A percentile compares a stretch with the other conserved stretches of the same genome.
phyloP scores from a whole-genome alignment of 2,329 filamentous ascomycete species.

The Aspergillus thermomutatus region DNA sequence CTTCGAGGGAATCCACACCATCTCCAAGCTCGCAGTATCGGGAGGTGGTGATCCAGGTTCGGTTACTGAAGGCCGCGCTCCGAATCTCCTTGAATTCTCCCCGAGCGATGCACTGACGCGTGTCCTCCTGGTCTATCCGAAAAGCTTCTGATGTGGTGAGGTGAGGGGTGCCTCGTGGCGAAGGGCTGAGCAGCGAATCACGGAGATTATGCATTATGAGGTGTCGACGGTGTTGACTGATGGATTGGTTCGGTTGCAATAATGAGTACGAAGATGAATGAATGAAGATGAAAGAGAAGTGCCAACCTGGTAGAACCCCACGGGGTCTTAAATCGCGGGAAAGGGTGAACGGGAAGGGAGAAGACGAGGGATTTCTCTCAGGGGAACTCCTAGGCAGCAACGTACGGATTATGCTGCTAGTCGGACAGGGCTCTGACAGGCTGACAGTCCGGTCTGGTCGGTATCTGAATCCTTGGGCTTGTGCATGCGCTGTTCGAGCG shows the following conservation, averaged over 20 bases:
- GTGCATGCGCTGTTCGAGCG: slow-evolving; percentile 5
- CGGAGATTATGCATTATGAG: slow-evolving; percentile 12
- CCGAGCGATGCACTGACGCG: slow-evolving; percentile 1
- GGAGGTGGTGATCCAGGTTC: neutral
- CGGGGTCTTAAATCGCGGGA: slow-evolving; percentile 1
- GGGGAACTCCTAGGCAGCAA: slow-evolving; percentile 5
- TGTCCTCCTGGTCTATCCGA: slow-evolving; percentile 3
- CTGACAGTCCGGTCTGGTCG: slow-evolving; percentile 2
- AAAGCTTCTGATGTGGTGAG: neutral
- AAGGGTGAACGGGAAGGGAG: neutral
- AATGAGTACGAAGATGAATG: neutral
- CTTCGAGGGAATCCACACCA: neutral
- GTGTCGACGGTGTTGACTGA: slow-evolving; percentile 3
- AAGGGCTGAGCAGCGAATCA: slow-evolving; percentile 10
- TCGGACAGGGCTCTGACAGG: slow-evolving; percentile 1
- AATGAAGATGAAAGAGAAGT: slow-evolving; percentile 1
- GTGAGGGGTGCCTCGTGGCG: slow-evolving; percentile 3
- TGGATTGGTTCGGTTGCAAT: slow-evolving; percentile 2
- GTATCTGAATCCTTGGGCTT: slow-evolving; percentile 4
- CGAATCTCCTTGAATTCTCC: slow-evolving; percentile 1
- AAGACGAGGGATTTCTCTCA: neutral
- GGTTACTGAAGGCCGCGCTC: slow-evolving; percentile 1
- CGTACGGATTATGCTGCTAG: neutral
- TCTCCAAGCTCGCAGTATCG: slow-evolving; percentile 1
- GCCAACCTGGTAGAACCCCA: neutral